Base-by-base conservation (phyloP, 257 asterid genomes). In the Apocynum venetum region DNA sequence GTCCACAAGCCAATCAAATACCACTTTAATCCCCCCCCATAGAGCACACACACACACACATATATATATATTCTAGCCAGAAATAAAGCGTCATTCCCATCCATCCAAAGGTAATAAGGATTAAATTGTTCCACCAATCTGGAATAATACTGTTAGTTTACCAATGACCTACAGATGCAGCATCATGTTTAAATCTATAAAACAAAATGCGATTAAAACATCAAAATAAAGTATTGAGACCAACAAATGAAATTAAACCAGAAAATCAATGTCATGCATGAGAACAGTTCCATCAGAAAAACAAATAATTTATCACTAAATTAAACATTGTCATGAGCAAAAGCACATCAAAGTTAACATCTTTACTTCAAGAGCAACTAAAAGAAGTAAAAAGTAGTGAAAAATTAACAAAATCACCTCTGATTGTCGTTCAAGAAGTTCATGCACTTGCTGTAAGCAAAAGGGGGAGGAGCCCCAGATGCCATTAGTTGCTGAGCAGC, bases 351-450 rank as follows among this genome's bases (percentile, higher is more conserved):
- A 84, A 81, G 68, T 44, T 69, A 38, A 79, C 4, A 81, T 53
- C 80, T 81, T 59, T 74, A 38, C 67, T 72, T 73, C 71, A 73
- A 75, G 71, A 65, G 31, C 49, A 81, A 70, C 78, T 51, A 48
- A 3, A 51, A 68, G 51, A 56, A 56, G 75, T 48, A 57, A 63
- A 57, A 77, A n/a, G 41, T n/a, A 12, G 72, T 70, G 25, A 35
- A 9, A 69, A 57, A 77, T 49, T 55, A 36, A 4, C 53, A 47
- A 73, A 51, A 13, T 65, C 80, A 93, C 97, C 96, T 91, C 69
- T 77, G 93, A 67, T 88, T 88, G 49, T 91, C 96, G 82, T 71
- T 88, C 79, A 88, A 71, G 77, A 91, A 87, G 80, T 76, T 86
- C 83, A 86, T 73, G 87, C 92, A 88, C 81, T 90, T 88, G 87